Percentiles rank a stretch among this genome's conserved stretches.
Evolutionary conservation across 257 asterid genomes (phyloP).

Genomic region (Penstemon barbatus): DNA sequence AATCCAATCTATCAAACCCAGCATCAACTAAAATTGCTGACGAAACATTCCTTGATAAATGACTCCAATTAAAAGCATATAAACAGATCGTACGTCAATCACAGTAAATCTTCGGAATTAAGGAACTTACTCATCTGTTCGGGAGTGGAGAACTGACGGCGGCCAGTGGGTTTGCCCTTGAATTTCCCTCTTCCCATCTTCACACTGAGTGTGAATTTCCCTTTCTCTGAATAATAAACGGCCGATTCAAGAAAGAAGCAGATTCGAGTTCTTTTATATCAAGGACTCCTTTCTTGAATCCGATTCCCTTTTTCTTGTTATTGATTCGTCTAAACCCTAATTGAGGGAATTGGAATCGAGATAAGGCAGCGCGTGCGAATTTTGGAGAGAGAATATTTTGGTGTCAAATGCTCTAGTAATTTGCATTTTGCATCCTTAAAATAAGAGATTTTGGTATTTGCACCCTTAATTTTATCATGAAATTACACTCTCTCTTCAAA

Average conservation of each 20-base stretch:
- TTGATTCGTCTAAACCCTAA: not conserved
- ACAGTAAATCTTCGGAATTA: conserved; percentile 9
- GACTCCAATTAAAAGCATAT: not conserved
- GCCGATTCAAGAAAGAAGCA: conserved; percentile 26
- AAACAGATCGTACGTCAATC: not conserved
- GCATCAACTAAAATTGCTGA: not conserved
- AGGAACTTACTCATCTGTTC: conserved; percentile 53
- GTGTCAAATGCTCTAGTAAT: not conserved
- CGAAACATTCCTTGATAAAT: not conserved
- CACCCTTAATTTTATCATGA: too few species aligned
- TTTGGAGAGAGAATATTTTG: not conserved
- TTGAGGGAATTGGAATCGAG: not conserved
- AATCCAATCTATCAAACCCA: not conserved
- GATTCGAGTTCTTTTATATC: conserved; percentile 20
- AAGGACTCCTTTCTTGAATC: conserved; percentile 33
- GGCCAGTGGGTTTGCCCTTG: conserved; percentile 70
- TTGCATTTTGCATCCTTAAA: too few species aligned
- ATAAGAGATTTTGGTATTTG: too few species aligned
- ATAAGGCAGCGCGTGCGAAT: not conserved
- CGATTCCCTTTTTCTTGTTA: conserved; percentile 5
- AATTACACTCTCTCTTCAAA: too few species aligned
- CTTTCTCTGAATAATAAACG: conserved; percentile 21
- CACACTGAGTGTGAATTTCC: not conserved
- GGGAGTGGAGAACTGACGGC: conserved; percentile 62
- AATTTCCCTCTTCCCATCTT: conserved; percentile 60